Percentiles rank a stretch among this genome's conserved stretches.
phyloP scores from a whole-genome alignment of 495 filamentous ascomycete species.

The Lepidopterella palustris region DNA sequence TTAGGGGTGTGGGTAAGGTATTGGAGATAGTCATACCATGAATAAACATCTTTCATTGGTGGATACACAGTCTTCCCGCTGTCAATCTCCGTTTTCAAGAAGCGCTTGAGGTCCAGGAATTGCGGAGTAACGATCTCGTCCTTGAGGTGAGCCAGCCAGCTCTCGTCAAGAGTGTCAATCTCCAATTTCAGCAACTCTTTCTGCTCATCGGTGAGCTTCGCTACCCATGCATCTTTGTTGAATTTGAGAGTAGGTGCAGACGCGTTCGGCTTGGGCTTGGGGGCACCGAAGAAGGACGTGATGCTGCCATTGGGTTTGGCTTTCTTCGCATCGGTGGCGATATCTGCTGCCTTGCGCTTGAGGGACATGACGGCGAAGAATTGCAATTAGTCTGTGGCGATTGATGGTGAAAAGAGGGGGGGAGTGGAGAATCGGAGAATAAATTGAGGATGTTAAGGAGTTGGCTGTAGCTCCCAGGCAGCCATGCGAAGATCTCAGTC shows the following conservation, averaged over 20 bases:
- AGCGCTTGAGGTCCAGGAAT: conserved; percentile 82
- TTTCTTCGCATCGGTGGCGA: conserved; percentile 57
- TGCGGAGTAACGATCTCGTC: conserved; percentile 69
- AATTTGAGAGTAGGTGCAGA: conserved; percentile 49
- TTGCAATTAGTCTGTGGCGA: conserved; percentile 1
- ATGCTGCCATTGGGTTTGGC: conserved; percentile 60
- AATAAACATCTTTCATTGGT: conserved; percentile 83
- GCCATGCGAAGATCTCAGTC: background rate
- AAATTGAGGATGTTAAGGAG: background rate
- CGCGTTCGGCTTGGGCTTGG: conserved; percentile 40
- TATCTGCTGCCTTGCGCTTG: conserved; percentile 62
- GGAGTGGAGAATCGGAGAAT: background rate
- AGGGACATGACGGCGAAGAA: conserved; percentile 37
- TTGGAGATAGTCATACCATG: conserved; percentile 56
- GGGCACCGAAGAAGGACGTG: conserved; percentile 58
- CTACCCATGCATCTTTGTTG: conserved; percentile 82
- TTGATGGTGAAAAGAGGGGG: conserved; percentile 11
- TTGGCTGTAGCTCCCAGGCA: background rate
- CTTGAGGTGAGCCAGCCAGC: conserved; percentile 81
- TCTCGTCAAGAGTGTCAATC: conserved; percentile 83
- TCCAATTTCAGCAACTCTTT: conserved; percentile 75
- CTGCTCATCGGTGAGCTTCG: conserved; percentile 71
- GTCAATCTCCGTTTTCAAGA: conserved; percentile 73
- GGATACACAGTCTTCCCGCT: conserved; percentile 72
- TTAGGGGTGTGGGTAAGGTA: background rate